Percentiles rank a stretch among this genome's conserved stretches.
These are phyloP conservation scores for Verticillium isaacii DNA, from an alignment of 2,329 filamentous ascomycete species.

Conservation along the genomic window DNA sequence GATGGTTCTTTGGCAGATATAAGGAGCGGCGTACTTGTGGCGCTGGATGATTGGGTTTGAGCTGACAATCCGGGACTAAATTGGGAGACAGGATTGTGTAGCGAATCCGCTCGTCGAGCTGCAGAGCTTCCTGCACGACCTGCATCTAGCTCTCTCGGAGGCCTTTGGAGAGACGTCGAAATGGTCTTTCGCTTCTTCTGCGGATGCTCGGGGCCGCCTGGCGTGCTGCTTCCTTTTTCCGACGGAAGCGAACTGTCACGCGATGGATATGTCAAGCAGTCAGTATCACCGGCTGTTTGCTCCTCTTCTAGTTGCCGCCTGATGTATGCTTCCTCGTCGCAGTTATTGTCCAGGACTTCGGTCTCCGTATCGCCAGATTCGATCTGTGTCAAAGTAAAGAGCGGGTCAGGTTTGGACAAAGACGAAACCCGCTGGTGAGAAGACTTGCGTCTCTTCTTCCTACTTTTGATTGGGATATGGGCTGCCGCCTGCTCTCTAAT, in stretches of 20 bases:
- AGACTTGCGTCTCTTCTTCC: slow-evolving; percentile 14
- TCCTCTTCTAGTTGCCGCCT: slow-evolving; percentile 7
- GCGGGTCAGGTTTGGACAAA: slow-evolving; percentile 25
- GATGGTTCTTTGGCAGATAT: not conserved
- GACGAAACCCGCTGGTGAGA: slow-evolving; percentile 22
- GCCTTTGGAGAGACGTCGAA: not conserved
- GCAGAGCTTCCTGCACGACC: not conserved
- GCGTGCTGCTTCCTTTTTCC: not conserved
- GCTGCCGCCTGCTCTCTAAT: not conserved
- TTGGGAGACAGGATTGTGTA: not conserved
- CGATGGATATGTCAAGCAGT: not conserved
- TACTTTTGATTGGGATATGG: slow-evolving; percentile 18
- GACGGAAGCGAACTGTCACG: not conserved
- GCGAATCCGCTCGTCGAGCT: not conserved
- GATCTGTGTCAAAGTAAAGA: not conserved
- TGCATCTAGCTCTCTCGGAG: not conserved
- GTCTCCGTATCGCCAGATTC: slow-evolving; percentile 11
- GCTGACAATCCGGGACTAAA: not conserved
- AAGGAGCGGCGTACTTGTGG: not conserved
- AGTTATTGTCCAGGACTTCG: slow-evolving; percentile 9
- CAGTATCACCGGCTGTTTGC: not conserved
- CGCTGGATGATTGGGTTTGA: not conserved
- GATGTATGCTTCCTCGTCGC: slow-evolving; percentile 15
- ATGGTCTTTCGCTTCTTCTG: slow-evolving; percentile 7
- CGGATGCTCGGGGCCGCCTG: not conserved